Evolutionary conservation across 2,329 filamentous ascomycete species (phyloP), one percentile per base, ranked within the genome.

Genomic region (Claviceps capensis): DNA sequence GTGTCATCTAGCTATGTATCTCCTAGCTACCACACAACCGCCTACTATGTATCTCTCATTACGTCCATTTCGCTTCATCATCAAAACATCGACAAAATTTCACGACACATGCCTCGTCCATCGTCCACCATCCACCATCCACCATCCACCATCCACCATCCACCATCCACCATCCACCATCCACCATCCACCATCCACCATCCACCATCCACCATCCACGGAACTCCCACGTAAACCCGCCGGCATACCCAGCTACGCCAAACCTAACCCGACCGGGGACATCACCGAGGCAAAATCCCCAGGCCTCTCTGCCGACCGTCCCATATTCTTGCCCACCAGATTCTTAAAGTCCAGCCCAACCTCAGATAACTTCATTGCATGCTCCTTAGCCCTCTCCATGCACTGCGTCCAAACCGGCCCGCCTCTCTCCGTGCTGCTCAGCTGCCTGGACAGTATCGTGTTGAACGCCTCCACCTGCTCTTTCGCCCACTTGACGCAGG

Each of bases 401-500:
- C 93, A 97, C 61, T 86, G 79, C 50, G 78, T 78, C 87, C 88
- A 96, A 1, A 87, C 77, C 45, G 81, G 76, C 14, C 85, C 84
- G n/a, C 78, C 82, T 48, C 75, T 77, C 55, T 94, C 85, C 2
- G 93, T 86, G 63, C 86, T 89, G 68, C 88, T 94, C 55, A 98
- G 72, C 69, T 97, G 93, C 54, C 91, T 76, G 38, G 78, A 81
- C 40, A 98, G 73, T 49, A 93, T 82, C 46, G 76, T 76, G 61
- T 96, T 97, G 73, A 97, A 97, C 2, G 82, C 82, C 60, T 96
- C 90, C 1, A 97, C 82, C 64, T 95, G 83, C 60, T 93, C 85
- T 68, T 96, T 97, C n/a, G 89, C 90, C 93, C 93, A 98, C 64
- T 91, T 94, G 61, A 98, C 91, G 60, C 89, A 95, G 0, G 90